Conservation (phyloP, 2,329 filamentous ascomycete species). For the Massarina eburnea region DNA sequence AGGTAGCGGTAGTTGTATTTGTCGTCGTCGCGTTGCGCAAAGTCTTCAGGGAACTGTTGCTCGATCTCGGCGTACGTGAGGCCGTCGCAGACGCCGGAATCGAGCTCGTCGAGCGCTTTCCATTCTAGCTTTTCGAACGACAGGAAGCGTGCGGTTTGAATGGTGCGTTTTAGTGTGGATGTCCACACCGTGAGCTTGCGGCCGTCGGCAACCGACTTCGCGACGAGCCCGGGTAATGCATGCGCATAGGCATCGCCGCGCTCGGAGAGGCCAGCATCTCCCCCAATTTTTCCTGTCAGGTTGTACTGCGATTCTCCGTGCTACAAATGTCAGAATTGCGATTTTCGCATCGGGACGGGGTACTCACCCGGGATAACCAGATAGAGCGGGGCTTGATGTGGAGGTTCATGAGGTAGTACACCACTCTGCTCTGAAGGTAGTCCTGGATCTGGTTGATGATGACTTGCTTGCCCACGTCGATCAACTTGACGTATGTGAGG, state of each 20-base stretch:
- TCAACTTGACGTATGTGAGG: conserved; percentile 94
- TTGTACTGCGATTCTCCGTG: conserved; percentile 96
- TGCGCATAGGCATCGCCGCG: conserved; percentile 86
- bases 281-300: conserved; percentile 85
- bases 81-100: conserved; percentile 94
- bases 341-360: not conserved
- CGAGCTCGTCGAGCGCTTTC: conserved; percentile 97
- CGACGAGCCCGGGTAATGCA: conserved; percentile 80
- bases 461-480: conserved; percentile 92
- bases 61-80: conserved; percentile 96
- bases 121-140: conserved; percentile 95
- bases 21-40: conserved; percentile 91
- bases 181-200: conserved; percentile 73
- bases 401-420: conserved; percentile 98
- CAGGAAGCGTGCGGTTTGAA: conserved; percentile 84
- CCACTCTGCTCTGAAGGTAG: conserved; percentile 92
- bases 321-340: conserved; percentile 50
- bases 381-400: conserved; percentile 96
- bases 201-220: conserved; percentile 78
- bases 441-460: conserved; percentile 98
- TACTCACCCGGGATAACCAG: conserved; percentile 85
- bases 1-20: conserved; percentile 99
- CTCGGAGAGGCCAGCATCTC: conserved; percentile 82
- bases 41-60: conserved; percentile 88
- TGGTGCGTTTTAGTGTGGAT: conserved; percentile 78